Conservation (phyloP, 345 rosid species). For the Hibiscus mutabilis region DNA sequence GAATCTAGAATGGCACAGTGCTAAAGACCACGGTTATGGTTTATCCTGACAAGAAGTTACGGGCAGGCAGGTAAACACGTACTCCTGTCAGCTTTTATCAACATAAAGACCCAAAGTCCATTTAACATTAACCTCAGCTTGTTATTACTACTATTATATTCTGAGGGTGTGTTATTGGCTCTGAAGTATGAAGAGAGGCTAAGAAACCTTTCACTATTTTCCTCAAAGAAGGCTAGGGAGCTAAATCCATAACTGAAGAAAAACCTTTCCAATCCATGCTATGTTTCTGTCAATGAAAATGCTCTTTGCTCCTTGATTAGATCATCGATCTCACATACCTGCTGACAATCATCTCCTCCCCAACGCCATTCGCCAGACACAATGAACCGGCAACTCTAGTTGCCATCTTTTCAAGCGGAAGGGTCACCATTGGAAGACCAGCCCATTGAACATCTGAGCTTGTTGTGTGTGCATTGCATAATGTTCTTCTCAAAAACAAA, state of each 20-base stretch:
- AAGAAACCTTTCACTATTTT: not conserved
- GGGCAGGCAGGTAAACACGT: not conserved
- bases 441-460: slow-evolving; percentile 98
- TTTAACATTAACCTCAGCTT: not conserved
- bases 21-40: not conserved
- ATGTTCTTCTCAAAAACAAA: slow-evolving; percentile 46
- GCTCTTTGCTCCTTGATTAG: not conserved
- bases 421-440: slow-evolving; percentile 91
- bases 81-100: not conserved
- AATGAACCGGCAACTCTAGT: slow-evolving; percentile 97
- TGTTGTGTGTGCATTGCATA: slow-evolving; percentile 96
- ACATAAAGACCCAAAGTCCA: not conserved
- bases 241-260: not conserved
- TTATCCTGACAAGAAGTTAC: not conserved
- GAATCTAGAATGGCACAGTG: not conserved
- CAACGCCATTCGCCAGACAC: slow-evolving; percentile 89
- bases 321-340: slow-evolving; percentile 32
- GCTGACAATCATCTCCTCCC: slow-evolving; percentile 91
- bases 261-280: not conserved
- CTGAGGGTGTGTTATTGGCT: not conserved
- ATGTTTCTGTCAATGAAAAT: not conserved
- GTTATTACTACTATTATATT: not conserved
- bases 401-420: slow-evolving; percentile 97
- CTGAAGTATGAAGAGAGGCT: not conserved
- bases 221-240: not conserved